These are phyloP conservation scores for Cercospora janseana DNA, from an alignment of 2,329 filamentous ascomycete genomes.

Conservation along the genomic window DNA sequence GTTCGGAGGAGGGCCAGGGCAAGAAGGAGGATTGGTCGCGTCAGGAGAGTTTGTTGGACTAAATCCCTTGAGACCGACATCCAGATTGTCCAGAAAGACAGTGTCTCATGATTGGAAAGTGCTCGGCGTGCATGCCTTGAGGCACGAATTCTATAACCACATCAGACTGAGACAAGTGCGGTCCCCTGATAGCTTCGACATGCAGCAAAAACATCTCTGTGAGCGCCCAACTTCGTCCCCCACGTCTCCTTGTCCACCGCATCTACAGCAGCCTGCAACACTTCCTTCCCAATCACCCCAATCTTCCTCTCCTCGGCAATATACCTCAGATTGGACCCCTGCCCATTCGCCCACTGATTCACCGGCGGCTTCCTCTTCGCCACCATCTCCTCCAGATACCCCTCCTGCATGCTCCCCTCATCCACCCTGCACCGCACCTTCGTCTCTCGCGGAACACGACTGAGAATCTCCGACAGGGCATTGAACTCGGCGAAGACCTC, in stretches of 20 bases:
- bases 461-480: conserved; percentile 1
- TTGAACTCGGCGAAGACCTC: conserved; percentile 5
- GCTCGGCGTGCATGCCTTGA: too few species aligned
- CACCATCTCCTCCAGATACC: conserved; percentile 8
- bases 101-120: too few species aligned
- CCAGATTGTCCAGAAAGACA: too few species aligned
- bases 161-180: not conserved
- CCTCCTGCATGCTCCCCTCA: conserved; percentile 16
- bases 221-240: conserved; percentile 10
- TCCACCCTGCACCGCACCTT: conserved; percentile 19
- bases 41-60: conserved; percentile 18
- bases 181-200: conserved; percentile 4
- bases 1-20: not conserved
- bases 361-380: conserved; percentile 4
- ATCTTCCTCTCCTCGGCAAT: not conserved
- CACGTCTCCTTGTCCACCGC: conserved; percentile 13
- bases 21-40: conserved; percentile 10
- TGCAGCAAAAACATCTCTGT: conserved; percentile 9
- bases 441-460: not conserved
- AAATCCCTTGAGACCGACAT: too few species aligned
- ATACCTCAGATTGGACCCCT: not conserved
- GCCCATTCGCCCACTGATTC: not conserved
- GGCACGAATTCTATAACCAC: not conserved
- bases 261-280: not conserved
- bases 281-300: not conserved